phyloP scores from a whole-genome alignment of 1,284 basidiomycete species.

The Austroboletus niveus region DNA sequence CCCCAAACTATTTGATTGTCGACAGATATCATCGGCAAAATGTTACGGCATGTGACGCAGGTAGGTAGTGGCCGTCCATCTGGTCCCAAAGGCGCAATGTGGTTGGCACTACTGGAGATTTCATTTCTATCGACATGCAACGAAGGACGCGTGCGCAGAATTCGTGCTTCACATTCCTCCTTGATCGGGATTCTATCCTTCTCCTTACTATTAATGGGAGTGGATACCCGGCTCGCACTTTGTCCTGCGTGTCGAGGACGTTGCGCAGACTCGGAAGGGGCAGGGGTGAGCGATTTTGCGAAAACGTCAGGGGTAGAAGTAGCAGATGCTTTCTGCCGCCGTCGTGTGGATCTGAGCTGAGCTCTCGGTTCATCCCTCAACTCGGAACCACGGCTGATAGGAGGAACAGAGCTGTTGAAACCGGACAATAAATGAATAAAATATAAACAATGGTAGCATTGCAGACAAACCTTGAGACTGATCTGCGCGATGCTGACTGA shows the following conservation, averaged over 20 bases:
- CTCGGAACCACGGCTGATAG: conserved; percentile 21
- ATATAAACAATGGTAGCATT: conserved; percentile 2
- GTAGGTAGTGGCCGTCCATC: conserved; percentile 60
- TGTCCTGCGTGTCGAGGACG: conserved; percentile 16
- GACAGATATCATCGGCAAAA: conserved; percentile 70
- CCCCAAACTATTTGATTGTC: conserved; percentile 74
- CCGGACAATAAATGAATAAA: conserved; percentile 9
- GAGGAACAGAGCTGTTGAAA: conserved; percentile 27
- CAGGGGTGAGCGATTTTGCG: conserved; percentile 27
- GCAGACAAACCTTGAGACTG: conserved; percentile 30
- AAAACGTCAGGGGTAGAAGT: conserved; percentile 22
- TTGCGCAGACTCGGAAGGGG: conserved; percentile 20
- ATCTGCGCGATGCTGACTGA: conserved; percentile 27
- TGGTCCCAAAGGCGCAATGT: conserved; percentile 44
- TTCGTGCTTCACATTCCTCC: conserved; percentile 49
- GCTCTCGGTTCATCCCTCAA: conserved; percentile 23
- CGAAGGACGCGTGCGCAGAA: conserved; percentile 47
- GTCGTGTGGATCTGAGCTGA: conserved; percentile 50
- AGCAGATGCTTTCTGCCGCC: conserved; percentile 49
- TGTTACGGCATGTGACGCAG: conserved; percentile 63
- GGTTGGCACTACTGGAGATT: conserved; percentile 35
- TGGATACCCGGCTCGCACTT: conserved; percentile 29
- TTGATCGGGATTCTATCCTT: conserved; percentile 44
- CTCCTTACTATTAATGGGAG: conserved; percentile 33
- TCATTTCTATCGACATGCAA: conserved; percentile 35